A percentile compares a stretch with the other conserved stretches of the same genome.
Evolutionary conservation across 768 basidiomycete genomes (phyloP).

Genomic region (Suillus subaureus): DNA sequence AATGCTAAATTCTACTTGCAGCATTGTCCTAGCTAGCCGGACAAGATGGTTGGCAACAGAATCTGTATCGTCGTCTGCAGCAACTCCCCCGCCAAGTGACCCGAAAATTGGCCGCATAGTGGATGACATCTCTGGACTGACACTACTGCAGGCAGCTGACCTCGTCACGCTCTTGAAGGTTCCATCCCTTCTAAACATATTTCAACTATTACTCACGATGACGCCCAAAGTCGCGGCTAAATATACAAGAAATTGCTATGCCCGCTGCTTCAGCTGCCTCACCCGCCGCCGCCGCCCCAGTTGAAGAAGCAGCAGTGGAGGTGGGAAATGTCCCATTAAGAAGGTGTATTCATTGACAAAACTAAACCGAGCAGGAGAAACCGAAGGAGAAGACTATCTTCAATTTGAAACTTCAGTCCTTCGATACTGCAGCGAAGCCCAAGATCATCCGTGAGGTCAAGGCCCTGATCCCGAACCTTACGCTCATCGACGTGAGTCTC

Average conservation of each 20-base stretch:
- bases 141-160: conserved; percentile 93
- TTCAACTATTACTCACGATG: conserved; percentile 3
- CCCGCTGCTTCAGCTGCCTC: conserved; percentile 71
- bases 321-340: conserved; percentile 40
- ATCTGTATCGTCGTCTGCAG: conserved; percentile 43
- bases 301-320: conserved; percentile 64
- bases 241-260: conserved; percentile 97
- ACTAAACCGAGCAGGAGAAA: conserved; percentile 62
- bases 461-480: conserved; percentile 92
- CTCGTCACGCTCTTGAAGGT: conserved; percentile 92
- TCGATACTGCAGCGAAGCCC: conserved; percentile 89
- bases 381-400: conserved; percentile 99
- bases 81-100: conserved; percentile 52
- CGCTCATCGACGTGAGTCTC: conserved; percentile 87
- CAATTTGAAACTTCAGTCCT: conserved; percentile 92
- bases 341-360: not conserved
- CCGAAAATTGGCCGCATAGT: conserved; percentile 82
- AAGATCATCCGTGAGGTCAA: conserved; percentile 99
- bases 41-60: conserved; percentile 61
- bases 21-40: conserved; percentile 29
- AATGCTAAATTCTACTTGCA: conserved; percentile 14
- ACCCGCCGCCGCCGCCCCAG: conserved; percentile 54
- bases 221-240: conserved; percentile 71
- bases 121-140: conserved; percentile 87
- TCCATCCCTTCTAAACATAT: conserved; percentile 17